phyloP scores from a whole-genome alignment of 495 filamentous ascomycete genomes.

The Penicillium coffeae region DNA sequence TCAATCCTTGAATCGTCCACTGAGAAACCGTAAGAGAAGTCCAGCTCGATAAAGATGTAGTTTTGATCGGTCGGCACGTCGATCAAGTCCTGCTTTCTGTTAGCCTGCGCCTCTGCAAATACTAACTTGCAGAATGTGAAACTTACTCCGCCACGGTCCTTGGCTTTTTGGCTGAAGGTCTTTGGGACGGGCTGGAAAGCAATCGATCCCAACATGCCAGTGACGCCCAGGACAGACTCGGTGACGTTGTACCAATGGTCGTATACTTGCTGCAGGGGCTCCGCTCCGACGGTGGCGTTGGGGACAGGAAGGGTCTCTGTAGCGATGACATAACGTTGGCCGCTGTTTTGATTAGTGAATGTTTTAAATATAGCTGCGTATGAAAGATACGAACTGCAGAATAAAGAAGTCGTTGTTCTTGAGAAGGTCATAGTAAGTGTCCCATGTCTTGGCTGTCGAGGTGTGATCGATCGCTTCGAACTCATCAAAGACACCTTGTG shows the following conservation, averaged over 20 bases:
- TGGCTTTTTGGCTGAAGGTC: constrained; percentile 43
- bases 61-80: constrained; percentile 48
- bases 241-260: constrained; percentile 50
- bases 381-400: constrained; percentile 18
- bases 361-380: too few relatives aligned
- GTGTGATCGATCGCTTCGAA: constrained; percentile 49
- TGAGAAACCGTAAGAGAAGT: constrained; percentile 48
- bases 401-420: constrained; percentile 38
- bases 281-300: constrained; percentile 30
- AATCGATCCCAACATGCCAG: constrained; percentile 48
- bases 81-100: constrained; percentile 42
- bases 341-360: too few relatives aligned
- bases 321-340: constrained; percentile 51
- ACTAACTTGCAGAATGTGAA: background rate
- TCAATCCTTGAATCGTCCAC: constrained; percentile 46
- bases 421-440: constrained; percentile 49
- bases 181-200: constrained; percentile 57
- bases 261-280: constrained; percentile 45
- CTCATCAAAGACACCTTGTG: constrained; percentile 50
- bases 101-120: constrained; percentile 4
- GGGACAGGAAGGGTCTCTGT: constrained; percentile 57
- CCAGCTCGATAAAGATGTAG: constrained; percentile 54
- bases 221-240: constrained; percentile 37
- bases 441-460: constrained; percentile 47
- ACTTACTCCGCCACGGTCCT: constrained; percentile 43